Percentiles rank a stretch among this genome's conserved stretches.
These are phyloP conservation scores for Termitomyces sp. DNA, from an alignment of 768 basidiomycete genomes.

Conservation along the genomic window DNA sequence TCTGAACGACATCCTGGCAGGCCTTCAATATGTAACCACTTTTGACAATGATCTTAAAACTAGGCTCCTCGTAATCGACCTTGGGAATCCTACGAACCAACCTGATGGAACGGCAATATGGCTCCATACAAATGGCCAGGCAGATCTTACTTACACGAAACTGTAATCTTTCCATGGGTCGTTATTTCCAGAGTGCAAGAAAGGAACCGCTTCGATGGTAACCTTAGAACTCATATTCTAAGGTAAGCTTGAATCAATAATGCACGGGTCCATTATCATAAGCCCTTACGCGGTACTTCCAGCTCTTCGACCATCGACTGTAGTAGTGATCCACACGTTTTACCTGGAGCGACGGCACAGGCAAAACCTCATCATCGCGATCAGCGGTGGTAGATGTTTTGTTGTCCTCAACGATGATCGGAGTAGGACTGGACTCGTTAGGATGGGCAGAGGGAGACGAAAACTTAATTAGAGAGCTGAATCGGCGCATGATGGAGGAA, in stretches of 20 bases:
- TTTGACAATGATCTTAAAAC: slow-evolving; percentile 52
- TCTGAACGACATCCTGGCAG: slow-evolving; percentile 52
- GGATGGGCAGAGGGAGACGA: slow-evolving; percentile 1
- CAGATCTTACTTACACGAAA: slow-evolving; percentile 36
- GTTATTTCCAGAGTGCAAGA: slow-evolving; percentile 33
- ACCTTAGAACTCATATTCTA: slow-evolving; percentile 55
- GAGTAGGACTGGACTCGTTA: background rate
- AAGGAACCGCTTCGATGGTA: slow-evolving; percentile 40
- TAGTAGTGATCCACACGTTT: slow-evolving; percentile 59
- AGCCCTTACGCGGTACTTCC: slow-evolving; percentile 47
- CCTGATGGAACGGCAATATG: slow-evolving; percentile 21
- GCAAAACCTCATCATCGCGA: slow-evolving; percentile 28
- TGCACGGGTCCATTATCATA: background rate
- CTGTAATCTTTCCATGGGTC: slow-evolving; percentile 56
- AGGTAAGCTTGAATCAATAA: background rate
- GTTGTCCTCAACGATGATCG: slow-evolving; percentile 15
- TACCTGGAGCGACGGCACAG: slow-evolving; percentile 47
- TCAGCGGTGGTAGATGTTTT: slow-evolving; percentile 31
- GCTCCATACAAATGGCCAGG: too few species aligned
- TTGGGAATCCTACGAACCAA: slow-evolving; percentile 47
- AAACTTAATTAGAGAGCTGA: slow-evolving; percentile 8
- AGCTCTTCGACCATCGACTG: slow-evolving; percentile 49
- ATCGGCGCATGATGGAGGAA: slow-evolving; percentile 17
- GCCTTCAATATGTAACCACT: slow-evolving; percentile 53
- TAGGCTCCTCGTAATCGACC: slow-evolving; percentile 33